Percentiles rank a stretch among this genome's conserved stretches.
Evolutionary conservation across 2,329 filamentous ascomycete genomes (phyloP).

Genomic region (Alternaria triticimaculans): DNA sequence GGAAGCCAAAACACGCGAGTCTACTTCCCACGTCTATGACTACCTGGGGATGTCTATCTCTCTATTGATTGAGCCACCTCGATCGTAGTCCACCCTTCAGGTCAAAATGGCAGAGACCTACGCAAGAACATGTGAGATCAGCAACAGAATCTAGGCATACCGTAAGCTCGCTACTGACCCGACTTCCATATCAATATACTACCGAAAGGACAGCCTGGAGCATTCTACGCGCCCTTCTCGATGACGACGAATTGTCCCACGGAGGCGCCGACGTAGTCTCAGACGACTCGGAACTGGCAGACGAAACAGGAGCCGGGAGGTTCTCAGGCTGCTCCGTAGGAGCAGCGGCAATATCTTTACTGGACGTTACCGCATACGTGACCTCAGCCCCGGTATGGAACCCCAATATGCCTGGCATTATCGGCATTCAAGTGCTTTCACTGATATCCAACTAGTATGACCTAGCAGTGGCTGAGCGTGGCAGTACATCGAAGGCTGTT

Average conservation of each 20-base stretch:
- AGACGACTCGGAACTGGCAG: too few relatives aligned
- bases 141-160: neutral
- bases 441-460: neutral
- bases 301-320: too few relatives aligned
- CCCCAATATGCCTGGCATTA: neutral
- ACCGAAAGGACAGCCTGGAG: too few relatives aligned
- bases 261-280: too few relatives aligned
- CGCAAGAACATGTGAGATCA: neutral
- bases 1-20: neutral
- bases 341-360: too few relatives aligned
- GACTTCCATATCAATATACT: neutral
- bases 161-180: neutral
- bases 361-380: too few relatives aligned
- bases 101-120: neutral
- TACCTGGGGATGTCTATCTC: neutral
- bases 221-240: too few relatives aligned
- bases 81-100: neutral
- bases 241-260: too few relatives aligned
- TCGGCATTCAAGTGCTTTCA: neutral
- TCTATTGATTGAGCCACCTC: neutral
- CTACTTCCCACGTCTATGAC: neutral
- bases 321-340: too few relatives aligned
- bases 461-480: neutral
- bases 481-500: neutral
- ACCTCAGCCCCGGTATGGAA: neutral